Base-by-base conservation (phyloP, 148 eudicot species). In the Simmondsia chinensis region DNA sequence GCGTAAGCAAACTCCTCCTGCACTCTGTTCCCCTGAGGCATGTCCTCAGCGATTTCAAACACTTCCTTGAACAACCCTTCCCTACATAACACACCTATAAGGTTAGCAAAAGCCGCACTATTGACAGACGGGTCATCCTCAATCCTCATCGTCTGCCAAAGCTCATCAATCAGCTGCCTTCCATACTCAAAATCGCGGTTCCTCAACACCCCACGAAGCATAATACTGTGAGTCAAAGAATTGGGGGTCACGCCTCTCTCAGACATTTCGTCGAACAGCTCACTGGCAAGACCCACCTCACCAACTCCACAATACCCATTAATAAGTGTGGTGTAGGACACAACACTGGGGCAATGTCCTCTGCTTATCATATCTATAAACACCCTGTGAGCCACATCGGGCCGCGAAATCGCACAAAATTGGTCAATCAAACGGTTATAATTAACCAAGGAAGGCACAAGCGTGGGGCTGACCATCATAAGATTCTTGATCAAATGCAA, bases 341-440 rank as follows among this genome's bases (percentile, higher is more conserved):
- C 72, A 27, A 45, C 84, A 68, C 56, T 81, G 3, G 88, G 85
- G 23, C 11, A 40, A 55, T 66, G 84, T 13, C 95, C 97, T 46
- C 68, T 78, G 12, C 32, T 30, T 22, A 57, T 47, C 97, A 81
- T 73, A 18, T 76, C 80, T 16, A 61, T 43, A 20, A 89, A 54
- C 79, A 84, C 56, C 59, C 54, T 23, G 53, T 75, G 93, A 30
- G 72, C 95, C 8, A 59, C 60, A 13, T 4, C 19, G n/a, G 62
- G 55, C 40, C 55, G 60, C 23, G 33, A 52, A 26, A 53, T 13
- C 27, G 39, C 39, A 60, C 97, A 84, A 20, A 84, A 58, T 26
- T 70, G 68, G 68, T 84, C 76, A 46, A 84, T 73, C 49, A 89
- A 60, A 33, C 93, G 81, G 40, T 89, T 89, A 40, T 73, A 84